Base-by-base conservation (phyloP, 176 grass and related monocot genomes). In the Pharus latifolius region DNA sequence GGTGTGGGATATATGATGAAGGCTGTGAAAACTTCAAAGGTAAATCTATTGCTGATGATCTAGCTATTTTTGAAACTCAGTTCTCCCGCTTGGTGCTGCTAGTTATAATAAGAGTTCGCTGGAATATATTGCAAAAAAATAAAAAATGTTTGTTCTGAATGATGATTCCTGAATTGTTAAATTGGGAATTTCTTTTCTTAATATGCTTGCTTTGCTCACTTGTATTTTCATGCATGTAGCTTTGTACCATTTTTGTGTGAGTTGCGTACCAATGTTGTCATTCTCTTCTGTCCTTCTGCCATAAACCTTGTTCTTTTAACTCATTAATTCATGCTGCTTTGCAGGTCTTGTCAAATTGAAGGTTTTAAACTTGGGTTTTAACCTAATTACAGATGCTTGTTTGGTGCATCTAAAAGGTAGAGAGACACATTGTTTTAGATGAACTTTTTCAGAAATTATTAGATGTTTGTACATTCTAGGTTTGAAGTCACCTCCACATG, bases 1-100 rank as follows among this genome's bases (percentile, higher is more conserved):
- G 90, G 24, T 98, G 95, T 68, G 84, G 90, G 15, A 83, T 98
- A 80, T 86, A 80, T 22, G 90, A 90, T 81, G 78, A 81, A 70
- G 95, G 95, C 42, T 93, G 81, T 54, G 81, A 88, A 66, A 75
- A 75, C 3, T 86, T 98, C 76, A 38, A 88, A 65, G 90, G 95
- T 98, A 78, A 76, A 49, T 58, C 10, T 44, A 20, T 31, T 41
- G 6, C 22, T 16, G 2, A 2, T 37, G 54, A 22, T 62, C 19
- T 42, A 7, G 40, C 11, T 42, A 13, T 55, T 14, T 51, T 17
- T 51, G 7, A 40, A 13, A 43, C 26, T 2, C 24, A 52, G 17
- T 63, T n/a, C 45, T 49, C 14, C 46, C 37, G 7, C 4, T 40
- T 10, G 49, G 17, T 16, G 1, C 20, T 65, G 38, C 9, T 1